Evolutionary conservation across 2,329 filamentous ascomycete species (phyloP).

Genomic region (Sporothrix luriei): DNA sequence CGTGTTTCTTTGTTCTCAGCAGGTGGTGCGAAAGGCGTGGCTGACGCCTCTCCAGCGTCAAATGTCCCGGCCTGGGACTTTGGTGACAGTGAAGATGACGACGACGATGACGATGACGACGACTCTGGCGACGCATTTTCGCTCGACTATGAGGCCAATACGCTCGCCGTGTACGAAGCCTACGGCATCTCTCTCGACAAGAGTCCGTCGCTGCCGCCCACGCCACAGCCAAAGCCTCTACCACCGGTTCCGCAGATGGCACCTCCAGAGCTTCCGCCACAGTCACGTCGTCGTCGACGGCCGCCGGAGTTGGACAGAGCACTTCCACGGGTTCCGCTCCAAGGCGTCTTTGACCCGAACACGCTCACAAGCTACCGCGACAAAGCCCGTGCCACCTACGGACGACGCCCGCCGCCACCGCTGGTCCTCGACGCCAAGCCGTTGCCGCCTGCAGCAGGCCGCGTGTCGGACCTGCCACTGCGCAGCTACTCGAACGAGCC

Average conservation of each 20-base stretch:
- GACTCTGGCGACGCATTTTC: conserved; percentile 20
- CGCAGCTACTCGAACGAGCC: conserved; percentile 50
- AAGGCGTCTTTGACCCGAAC: conserved; percentile 57
- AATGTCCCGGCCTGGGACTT: conserved; percentile 4
- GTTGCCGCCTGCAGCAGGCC: conserved; percentile 16
- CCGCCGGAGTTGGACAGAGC: not conserved
- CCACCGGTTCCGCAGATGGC: not conserved
- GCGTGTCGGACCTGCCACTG: conserved; percentile 60
- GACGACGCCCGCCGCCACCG: conserved; percentile 37
- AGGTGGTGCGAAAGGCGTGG: not conserved
- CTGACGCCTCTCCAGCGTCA: not conserved
- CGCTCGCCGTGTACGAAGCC: conserved; percentile 60
- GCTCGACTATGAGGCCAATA: conserved; percentile 45
- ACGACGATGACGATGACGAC: not conserved
- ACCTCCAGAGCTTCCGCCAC: not conserved
- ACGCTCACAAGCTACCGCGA: conserved; percentile 63
- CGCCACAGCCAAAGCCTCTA: not conserved
- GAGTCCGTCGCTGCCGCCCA: conserved; percentile 35
- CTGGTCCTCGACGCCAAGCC: not conserved
- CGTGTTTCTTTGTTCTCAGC: conserved; percentile 9
- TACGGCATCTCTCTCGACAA: conserved; percentile 47
- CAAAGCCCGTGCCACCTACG: conserved; percentile 39
- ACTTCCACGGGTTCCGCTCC: conserved; percentile 58
- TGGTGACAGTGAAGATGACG: not conserved
- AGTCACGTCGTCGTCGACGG: not conserved